A percentile compares a stretch with the other conserved stretches of the same genome.
phyloP scores from a whole-genome alignment of 2,329 filamentous ascomycete genomes.

The Truncatella angustata region DNA sequence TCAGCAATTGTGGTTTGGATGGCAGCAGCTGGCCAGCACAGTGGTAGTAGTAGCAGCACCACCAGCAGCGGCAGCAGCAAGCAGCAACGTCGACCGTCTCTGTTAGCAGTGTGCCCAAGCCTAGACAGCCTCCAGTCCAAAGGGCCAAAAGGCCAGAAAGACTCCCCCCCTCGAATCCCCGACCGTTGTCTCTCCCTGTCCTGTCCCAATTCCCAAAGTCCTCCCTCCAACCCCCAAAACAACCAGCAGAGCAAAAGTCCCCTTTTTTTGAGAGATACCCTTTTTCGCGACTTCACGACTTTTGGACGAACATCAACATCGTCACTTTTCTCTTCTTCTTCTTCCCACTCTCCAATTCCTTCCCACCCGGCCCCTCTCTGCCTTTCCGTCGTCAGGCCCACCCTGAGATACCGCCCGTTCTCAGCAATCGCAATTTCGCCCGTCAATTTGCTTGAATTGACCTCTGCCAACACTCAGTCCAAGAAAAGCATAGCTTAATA shows the following conservation, averaged over 20 bases:
- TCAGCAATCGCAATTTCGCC: neutral
- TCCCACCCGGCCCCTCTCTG: neutral
- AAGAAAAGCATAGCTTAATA: conserved; percentile 26
- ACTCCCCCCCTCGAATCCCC: too few species aligned
- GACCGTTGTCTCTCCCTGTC: conserved; percentile 5
- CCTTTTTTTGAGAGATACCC: conserved; percentile 14
- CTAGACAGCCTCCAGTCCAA: too few species aligned
- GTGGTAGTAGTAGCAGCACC: too few species aligned
- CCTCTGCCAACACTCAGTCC: neutral
- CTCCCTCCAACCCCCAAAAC: conserved; percentile 7
- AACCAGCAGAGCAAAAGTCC: conserved; percentile 5
- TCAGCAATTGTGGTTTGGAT: too few species aligned
- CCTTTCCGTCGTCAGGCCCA: neutral
- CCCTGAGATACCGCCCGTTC: neutral
- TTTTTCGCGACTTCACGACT: conserved; percentile 10
- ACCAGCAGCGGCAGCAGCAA: too few species aligned
- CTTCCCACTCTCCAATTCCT: neutral
- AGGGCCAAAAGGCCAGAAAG: too few species aligned
- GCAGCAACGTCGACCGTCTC: conserved; percentile 3
- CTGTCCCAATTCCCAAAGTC: too few species aligned
- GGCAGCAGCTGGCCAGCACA: too few species aligned
- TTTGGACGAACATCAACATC: conserved; percentile 9
- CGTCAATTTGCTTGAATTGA: conserved; percentile 1
- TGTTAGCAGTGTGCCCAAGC: too few species aligned
- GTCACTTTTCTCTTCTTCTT: conserved; percentile 1